Evolutionary conservation across 169 alveolate genomes (phyloP), one percentile per base, ranked within the genome.

Genomic region (Cryptosporidium xiaoi): DNA sequence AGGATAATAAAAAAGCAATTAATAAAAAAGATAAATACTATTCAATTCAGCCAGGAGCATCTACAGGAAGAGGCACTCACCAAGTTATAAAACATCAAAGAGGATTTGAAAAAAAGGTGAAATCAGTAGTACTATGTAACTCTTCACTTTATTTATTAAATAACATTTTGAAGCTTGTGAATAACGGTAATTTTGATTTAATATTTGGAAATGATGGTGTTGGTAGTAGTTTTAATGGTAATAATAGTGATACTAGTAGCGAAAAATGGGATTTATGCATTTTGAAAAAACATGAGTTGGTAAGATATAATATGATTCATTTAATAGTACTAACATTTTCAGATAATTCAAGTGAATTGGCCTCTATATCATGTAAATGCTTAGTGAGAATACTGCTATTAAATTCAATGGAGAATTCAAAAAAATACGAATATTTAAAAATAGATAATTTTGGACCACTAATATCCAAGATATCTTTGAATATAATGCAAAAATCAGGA

Each of bases 51-150:
- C 87, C 87, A 36, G 87, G 87, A 60, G 87, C 87, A 6, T 18
- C 87, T 10, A 40, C 48, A 18, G 87, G 87, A 77, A 56, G 87
- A 60, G 87, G 87, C 12, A 20, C 71, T 36, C 87, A 77, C 31
- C 87, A 77, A 13, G 71, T 77, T 1, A 58, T 77, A 56, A 77
- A 77, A n/a, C 77, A 27, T 5, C 62, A 77, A 18, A 77, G 40
- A 48, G 87, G 87, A 58, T 77, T 60, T 40, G 87, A 77, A 29
- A 56, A 33, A 29, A 77, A 60, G 50, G 64, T 77, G 3, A 56
- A 40, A 20, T 56, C 77, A 0, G 50, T 77, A 3, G 87, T 77
- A 4, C 18, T 77, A 44, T 36, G 87, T 2, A 40, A 55, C 33
- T 77, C 87, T 6, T 56, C 71, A 15, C 69, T 77, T 10, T 60